Percentiles rank a stretch among this genome's conserved stretches.
These are phyloP conservation scores for Pleurostoma richardsiae DNA, from an alignment of 2,329 filamentous ascomycete genomes.

Conservation along the genomic window DNA sequence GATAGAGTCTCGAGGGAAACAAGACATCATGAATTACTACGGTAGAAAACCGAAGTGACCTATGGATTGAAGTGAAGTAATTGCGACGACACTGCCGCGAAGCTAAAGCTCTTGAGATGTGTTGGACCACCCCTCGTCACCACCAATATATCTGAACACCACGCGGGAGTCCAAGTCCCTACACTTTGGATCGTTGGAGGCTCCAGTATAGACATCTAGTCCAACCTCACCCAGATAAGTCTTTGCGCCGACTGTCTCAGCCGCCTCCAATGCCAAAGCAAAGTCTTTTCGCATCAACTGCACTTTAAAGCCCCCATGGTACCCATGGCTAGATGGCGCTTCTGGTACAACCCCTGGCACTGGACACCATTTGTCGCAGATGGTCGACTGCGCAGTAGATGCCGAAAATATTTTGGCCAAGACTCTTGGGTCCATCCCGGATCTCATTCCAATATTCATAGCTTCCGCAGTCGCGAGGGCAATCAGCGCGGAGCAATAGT, in stretches of 20 bases:
- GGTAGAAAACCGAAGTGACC: too few species aligned
- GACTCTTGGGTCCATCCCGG: slow-evolving; percentile 30
- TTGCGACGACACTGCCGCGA: too few species aligned
- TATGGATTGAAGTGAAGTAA: too few species aligned
- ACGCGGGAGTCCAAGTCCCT: slow-evolving; percentile 23
- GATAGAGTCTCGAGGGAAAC: too few species aligned
- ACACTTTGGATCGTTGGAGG: slow-evolving; percentile 20
- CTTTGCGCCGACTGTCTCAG: slow-evolving; percentile 18
- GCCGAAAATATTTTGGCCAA: slow-evolving; percentile 63
- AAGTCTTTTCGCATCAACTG: slow-evolving; percentile 23
- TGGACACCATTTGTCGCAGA: slow-evolving; percentile 23
- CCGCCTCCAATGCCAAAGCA: slow-evolving; percentile 19
- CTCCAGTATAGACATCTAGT: slow-evolving; percentile 18
- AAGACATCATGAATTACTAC: too few species aligned
- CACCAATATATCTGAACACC: slow-evolving; percentile 24
- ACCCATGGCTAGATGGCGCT: slow-evolving; percentile 20
- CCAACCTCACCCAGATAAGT: slow-evolving; percentile 20
- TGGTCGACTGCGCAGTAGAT: slow-evolving; percentile 50
- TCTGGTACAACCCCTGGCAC: slow-evolving; percentile 22
- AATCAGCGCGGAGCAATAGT: slow-evolving; percentile 66
- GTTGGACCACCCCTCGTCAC: slow-evolving; percentile 9
- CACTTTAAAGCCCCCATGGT: slow-evolving; percentile 24
- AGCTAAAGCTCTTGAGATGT: too few species aligned
- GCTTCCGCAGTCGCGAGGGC: slow-evolving; percentile 44
- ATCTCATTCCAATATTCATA: slow-evolving; percentile 30